These are phyloP conservation scores for Naganishia sp. DNA, from an alignment of 1,284 basidiomycete genomes.

Conservation along the genomic window DNA sequence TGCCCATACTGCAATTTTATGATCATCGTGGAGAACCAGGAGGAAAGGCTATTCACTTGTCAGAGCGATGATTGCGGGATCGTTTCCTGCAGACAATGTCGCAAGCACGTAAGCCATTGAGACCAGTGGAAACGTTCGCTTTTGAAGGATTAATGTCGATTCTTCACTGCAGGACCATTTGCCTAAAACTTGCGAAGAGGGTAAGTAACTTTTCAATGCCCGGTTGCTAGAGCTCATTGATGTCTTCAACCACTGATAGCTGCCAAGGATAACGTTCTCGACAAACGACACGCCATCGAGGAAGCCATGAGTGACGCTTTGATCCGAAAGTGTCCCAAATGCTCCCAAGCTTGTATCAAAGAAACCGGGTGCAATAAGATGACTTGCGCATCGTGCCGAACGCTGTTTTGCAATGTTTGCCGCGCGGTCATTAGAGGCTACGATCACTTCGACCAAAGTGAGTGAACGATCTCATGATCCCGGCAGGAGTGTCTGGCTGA, in stretches of 20 bases:
- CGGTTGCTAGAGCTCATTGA: slow-evolving; percentile 50
- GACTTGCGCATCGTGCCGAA: slow-evolving; percentile 60
- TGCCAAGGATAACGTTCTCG: slow-evolving; percentile 66
- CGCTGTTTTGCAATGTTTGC: slow-evolving; percentile 76
- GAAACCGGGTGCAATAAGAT: slow-evolving; percentile 57
- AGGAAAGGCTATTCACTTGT: slow-evolving; percentile 77
- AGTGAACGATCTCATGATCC: slow-evolving; percentile 4
- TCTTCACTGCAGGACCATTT: slow-evolving; percentile 65
- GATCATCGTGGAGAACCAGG: slow-evolving; percentile 71
- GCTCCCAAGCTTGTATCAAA: slow-evolving; percentile 50
- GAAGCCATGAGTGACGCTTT: slow-evolving; percentile 86
- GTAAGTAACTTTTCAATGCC: slow-evolving; percentile 26
- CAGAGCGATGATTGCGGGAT: slow-evolving; percentile 69
- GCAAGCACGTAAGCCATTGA: slow-evolving; percentile 62
- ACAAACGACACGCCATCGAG: slow-evolving; percentile 73
- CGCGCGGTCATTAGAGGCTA: slow-evolving; percentile 64
- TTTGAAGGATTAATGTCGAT: not conserved
- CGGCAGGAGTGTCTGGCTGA: slow-evolving; percentile 39
- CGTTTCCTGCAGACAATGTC: slow-evolving; percentile 74
- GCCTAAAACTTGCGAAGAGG: slow-evolving; percentile 82
- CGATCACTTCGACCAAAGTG: slow-evolving; percentile 68
- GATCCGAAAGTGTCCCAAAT: slow-evolving; percentile 77
- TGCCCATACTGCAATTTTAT: slow-evolving; percentile 86
- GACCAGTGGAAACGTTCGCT: not conserved
- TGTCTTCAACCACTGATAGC: not conserved